Conservation (phyloP, 2,329 filamentous ascomycete species). For the Colletotrichum tropicicola region DNA sequence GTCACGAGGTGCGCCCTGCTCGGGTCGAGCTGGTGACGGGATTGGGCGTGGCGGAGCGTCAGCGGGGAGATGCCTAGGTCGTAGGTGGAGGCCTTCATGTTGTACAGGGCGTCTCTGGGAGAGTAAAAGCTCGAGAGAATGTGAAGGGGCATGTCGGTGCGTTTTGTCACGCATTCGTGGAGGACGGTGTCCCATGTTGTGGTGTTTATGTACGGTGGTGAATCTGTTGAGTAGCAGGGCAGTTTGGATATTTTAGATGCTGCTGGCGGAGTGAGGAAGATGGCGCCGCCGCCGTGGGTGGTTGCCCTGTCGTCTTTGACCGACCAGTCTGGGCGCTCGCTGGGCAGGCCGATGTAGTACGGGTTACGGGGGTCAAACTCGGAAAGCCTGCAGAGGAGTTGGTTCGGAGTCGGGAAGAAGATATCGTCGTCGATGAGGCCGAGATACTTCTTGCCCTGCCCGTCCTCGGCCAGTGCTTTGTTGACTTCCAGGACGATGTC, state of each 20-base stretch:
- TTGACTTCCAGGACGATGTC: conserved; percentile 43
- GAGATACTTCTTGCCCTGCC: conserved; percentile 49
- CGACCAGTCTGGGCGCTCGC: conserved; percentile 53
- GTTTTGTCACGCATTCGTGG: conserved; percentile 47
- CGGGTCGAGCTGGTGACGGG: conserved; percentile 49
- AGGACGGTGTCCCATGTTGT: conserved; percentile 51
- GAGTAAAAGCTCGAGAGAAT: conserved; percentile 54
- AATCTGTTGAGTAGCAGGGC: conserved; percentile 40
- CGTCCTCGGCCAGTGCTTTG: conserved; percentile 44
- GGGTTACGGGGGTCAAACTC: conserved; percentile 38
- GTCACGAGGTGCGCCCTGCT: conserved; percentile 52
- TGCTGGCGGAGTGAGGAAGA: conserved; percentile 50
- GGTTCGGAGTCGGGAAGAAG: conserved; percentile 53
- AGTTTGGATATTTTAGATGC: conserved; percentile 44
- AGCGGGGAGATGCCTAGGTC: conserved; percentile 52
- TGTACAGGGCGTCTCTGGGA: conserved; percentile 43
- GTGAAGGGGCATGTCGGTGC: conserved; percentile 47
- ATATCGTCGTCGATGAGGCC: conserved; percentile 56
- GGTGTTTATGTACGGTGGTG: conserved; percentile 32
- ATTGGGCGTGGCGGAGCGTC: conserved; percentile 48
- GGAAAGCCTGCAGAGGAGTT: conserved; percentile 48
- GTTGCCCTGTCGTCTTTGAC: conserved; percentile 44
- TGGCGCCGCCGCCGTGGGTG: conserved; percentile 54
- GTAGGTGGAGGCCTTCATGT: conserved; percentile 41
- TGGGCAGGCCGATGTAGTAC: conserved; percentile 53